Base-by-base conservation (phyloP, 2,329 filamentous ascomycete genomes). In the Chalaropsis ovoidea region DNA sequence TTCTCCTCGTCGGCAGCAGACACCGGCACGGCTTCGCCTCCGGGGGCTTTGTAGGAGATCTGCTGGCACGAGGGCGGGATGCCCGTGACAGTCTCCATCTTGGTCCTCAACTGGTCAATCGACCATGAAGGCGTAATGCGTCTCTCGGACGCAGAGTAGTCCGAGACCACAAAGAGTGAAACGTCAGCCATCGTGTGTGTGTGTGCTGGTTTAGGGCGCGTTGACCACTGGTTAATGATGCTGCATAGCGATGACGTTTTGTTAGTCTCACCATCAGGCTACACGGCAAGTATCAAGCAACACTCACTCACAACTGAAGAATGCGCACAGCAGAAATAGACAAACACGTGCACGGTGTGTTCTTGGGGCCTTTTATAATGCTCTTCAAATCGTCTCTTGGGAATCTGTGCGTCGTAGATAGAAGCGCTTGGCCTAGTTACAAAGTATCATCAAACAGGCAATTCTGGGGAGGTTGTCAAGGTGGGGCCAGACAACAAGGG, bases 111-210 rank as follows among this genome's bases (percentile, higher is more conserved):
- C 71, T 90, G 86, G 65, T 82, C 80, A 73, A 99, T 87, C 68
- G 87, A 87, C 94, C 94, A 99, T 70, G 92, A 87, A 15, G 93
- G 93, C 31, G 90, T 93, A 74, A 97, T 86, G 70, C 94, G 89
- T 68, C 93, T 88, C 77, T 99, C 94, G 63, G 90, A 92, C 61
- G 86, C 84, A 61, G 88, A 81, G 75, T 87, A 89, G 68, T 90
- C 86, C 63, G 89, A 93, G 68, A 82, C 82, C 72, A 94, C 83
- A 69, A 86, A 81, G 71, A 94, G 81, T 69, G 89, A 86, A 66
- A 94, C 82, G 74, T 94, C 90, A 64, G 85, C 82, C 78, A 88
- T 84, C 35, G 31, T 61, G 10, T n/a, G 49, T 54, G n/a, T n/a
- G n/a, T 22, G 41, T 60, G 19, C n/a, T 43, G 31, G 10, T 62